phyloP scores from a whole-genome alignment of 768 basidiomycete species.

The Boletus sp. region DNA sequence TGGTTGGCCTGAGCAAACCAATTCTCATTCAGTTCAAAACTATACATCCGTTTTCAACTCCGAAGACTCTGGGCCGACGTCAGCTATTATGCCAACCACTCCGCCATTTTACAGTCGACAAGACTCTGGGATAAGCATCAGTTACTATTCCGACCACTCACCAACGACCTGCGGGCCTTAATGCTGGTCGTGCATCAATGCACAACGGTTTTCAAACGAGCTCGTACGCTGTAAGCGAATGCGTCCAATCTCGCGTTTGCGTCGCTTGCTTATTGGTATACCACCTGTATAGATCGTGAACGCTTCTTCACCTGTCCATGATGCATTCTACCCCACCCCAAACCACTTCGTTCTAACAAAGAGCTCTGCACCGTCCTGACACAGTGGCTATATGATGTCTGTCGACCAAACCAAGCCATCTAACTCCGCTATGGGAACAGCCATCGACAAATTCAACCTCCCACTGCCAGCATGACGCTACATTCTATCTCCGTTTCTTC shows the following conservation, averaged over 20 bases:
- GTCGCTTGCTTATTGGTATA: neutral
- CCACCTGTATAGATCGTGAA: neutral
- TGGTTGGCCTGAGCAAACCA: neutral
- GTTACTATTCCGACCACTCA: neutral
- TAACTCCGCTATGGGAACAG: neutral
- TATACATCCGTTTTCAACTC: neutral
- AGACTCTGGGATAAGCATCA: neutral
- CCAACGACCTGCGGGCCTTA: rapidly evolving
- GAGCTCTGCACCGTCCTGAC: neutral
- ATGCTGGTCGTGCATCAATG: no score
- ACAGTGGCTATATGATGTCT: neutral
- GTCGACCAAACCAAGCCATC: neutral
- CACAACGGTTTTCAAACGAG: rapidly evolving
- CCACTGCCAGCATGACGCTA: no score
- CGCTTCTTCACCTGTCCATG: neutral
- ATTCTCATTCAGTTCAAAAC: neutral
- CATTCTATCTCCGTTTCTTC: neutral
- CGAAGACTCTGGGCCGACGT: neutral
- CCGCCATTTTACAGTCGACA: neutral
- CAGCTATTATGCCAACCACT: neutral
- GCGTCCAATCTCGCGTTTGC: no score
- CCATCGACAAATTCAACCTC: neutral
- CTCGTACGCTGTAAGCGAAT: neutral
- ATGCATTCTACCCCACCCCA: no score
- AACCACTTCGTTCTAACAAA: neutral